A percentile compares a stretch with the other conserved stretches of the same genome.
These are phyloP conservation scores for Lathyrus sativus DNA, from an alignment of 306 rosid species.

Conservation along the genomic window DNA sequence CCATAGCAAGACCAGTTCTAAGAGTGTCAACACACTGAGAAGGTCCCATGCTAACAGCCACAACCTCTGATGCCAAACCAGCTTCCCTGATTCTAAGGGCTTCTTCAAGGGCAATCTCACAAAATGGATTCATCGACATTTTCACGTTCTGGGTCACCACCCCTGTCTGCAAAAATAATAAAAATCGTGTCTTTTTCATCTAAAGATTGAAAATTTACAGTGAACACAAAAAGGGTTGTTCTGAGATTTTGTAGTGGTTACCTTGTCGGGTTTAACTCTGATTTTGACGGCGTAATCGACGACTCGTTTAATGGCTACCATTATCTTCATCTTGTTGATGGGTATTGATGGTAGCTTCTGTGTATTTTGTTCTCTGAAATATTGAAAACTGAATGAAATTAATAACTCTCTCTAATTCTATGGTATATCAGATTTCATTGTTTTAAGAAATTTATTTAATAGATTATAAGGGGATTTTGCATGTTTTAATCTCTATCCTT, in stretches of 20 bases:
- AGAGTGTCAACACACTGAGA: conserved; percentile 75
- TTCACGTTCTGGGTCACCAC: conserved; percentile 97
- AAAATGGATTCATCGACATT: conserved; percentile 98
- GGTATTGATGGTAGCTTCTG: background rate
- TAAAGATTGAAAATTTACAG: conserved; percentile 18
- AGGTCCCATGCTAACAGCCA: conserved; percentile 82
- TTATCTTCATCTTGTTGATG: conserved; percentile 68
- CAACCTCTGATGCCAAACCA: conserved; percentile 84
- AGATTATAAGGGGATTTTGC: too few relatives aligned
- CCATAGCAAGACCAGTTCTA: conserved; percentile 89
- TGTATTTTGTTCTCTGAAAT: background rate
- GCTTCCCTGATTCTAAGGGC: conserved; percentile 83
- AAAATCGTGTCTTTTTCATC: conserved; percentile 19
- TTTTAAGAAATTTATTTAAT: too few relatives aligned
- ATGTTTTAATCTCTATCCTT: too few relatives aligned
- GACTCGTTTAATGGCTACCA: conserved; percentile 86
- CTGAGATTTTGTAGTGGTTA: conserved; percentile 7
- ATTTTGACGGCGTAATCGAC: conserved; percentile 94
- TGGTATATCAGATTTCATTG: too few relatives aligned
- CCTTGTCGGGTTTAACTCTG: conserved; percentile 88
- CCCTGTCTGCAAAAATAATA: conserved; percentile 54
- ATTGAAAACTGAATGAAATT: too few relatives aligned
- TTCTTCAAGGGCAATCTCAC: conserved; percentile 93
- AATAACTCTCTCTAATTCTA: too few relatives aligned
- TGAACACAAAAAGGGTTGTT: background rate